A percentile compares a stretch with the other conserved stretches of the same genome.
phyloP scores from a whole-genome alignment of 352 stramenopile species.

The Pythium aristosporum region DNA sequence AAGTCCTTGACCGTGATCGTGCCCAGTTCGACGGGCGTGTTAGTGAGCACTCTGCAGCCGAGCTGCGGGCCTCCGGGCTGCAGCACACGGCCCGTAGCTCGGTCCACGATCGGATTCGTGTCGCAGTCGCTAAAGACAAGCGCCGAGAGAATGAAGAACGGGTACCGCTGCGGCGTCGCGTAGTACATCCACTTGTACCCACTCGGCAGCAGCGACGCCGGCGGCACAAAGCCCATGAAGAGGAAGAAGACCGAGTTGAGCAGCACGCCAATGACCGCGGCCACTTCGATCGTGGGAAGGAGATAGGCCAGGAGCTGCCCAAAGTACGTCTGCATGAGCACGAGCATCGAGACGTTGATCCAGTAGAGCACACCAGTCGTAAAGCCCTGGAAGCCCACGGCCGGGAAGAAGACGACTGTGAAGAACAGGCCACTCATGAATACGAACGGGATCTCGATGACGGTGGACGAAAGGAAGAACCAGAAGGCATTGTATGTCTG shows the following conservation, averaged over 20 bases:
- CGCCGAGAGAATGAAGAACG: slow-evolving; percentile 27
- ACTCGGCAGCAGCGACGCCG: slow-evolving; percentile 21
- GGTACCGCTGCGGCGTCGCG: slow-evolving; percentile 30
- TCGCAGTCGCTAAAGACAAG: slow-evolving; percentile 27
- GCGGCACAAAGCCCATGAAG: slow-evolving; percentile 40
- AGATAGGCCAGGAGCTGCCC: slow-evolving; percentile 64
- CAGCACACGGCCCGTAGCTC: slow-evolving; percentile 9
- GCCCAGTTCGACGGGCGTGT: slow-evolving; percentile 21
- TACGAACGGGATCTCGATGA: slow-evolving; percentile 74
- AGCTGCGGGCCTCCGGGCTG: slow-evolving; percentile 13
- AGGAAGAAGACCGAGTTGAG: slow-evolving; percentile 44
- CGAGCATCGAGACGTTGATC: slow-evolving; percentile 54
- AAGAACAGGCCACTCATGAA: slow-evolving; percentile 40
- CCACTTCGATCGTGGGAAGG: slow-evolving; percentile 37
- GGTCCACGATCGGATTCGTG: slow-evolving; percentile 15
- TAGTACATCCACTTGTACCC: slow-evolving; percentile 34
- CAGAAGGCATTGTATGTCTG: slow-evolving; percentile 74
- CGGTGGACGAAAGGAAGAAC: slow-evolving; percentile 49
- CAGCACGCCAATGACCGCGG: slow-evolving; percentile 30
- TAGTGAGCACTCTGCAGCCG: slow-evolving; percentile 28
- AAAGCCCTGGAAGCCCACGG: slow-evolving; percentile 44
- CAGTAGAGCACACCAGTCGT: slow-evolving; percentile 53
- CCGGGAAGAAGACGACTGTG: slow-evolving; percentile 72
- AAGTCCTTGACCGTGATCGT: slow-evolving; percentile 32
- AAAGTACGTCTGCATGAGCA: slow-evolving; percentile 56